Conservation (phyloP, 345 rosid species). For the Aquilaria yunnanensis region DNA sequence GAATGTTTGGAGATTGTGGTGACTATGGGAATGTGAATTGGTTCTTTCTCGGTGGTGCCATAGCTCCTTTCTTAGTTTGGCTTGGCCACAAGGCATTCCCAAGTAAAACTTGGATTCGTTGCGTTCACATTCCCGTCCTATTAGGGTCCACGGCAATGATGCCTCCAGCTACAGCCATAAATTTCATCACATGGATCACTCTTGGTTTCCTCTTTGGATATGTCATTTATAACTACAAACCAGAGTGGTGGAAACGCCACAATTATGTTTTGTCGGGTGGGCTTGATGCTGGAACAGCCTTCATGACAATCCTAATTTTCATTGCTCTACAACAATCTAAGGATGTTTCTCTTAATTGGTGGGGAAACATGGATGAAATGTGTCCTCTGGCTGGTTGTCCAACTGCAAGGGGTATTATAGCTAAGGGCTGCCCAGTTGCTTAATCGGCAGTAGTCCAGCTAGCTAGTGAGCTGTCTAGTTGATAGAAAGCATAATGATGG, state of each 20-base stretch:
- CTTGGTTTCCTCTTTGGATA: slow-evolving; percentile 52
- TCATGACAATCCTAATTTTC: slow-evolving; percentile 53
- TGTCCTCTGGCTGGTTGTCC: slow-evolving; percentile 71
- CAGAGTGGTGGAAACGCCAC: slow-evolving; percentile 54
- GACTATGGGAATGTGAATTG: slow-evolving; percentile 54
- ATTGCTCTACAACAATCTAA: slow-evolving; percentile 37
- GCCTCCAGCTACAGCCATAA: slow-evolving; percentile 74
- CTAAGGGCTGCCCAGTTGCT: slow-evolving; percentile 53
- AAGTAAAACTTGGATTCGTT: slow-evolving; percentile 40
- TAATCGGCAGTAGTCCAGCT: background rate
- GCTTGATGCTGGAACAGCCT: slow-evolving; percentile 75
- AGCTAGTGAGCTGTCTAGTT: too few relatives aligned
- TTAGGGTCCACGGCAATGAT: slow-evolving; percentile 61
- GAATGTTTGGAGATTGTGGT: slow-evolving; percentile 72
- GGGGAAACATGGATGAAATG: slow-evolving; percentile 57
- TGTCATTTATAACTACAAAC: slow-evolving; percentile 39
- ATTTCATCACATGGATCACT: slow-evolving; percentile 66
- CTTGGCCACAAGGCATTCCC: slow-evolving; percentile 63
- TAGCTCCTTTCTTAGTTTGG: slow-evolving; percentile 63
- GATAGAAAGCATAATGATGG: too few relatives aligned
- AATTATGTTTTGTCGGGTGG: slow-evolving; percentile 71
- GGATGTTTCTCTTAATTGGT: slow-evolving; percentile 45
- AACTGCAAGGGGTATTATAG: slow-evolving; percentile 45
- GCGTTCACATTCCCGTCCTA: slow-evolving; percentile 61
- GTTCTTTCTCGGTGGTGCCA: slow-evolving; percentile 65